Evolutionary conservation across 2,329 filamentous ascomycete species (phyloP).

Genomic region (Amesomyces nigricolor): DNA sequence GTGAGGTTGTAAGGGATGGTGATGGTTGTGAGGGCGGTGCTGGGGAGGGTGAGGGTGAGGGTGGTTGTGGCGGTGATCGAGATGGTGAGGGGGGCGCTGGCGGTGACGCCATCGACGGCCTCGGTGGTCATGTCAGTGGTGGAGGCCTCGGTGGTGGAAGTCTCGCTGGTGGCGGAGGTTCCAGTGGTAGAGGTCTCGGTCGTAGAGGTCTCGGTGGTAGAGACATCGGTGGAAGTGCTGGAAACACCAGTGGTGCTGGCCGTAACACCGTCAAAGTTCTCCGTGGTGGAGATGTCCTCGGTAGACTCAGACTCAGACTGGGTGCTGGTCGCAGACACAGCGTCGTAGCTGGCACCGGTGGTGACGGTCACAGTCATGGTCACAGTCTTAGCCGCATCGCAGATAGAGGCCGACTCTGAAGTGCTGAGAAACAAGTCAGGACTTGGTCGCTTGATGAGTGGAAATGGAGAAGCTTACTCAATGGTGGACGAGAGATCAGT

Average conservation of each 20-base stretch:
- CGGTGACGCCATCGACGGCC: background rate
- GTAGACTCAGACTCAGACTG: background rate
- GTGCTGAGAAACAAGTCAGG: background rate
- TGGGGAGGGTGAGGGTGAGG: background rate
- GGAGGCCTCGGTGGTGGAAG: background rate
- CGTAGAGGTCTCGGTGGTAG: background rate
- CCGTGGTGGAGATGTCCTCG: background rate
- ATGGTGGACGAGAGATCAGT: background rate
- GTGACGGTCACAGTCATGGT: slow-evolving; percentile 17
- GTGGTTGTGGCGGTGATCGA: background rate
- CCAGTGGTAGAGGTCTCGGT: background rate
- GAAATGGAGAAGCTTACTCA: background rate
- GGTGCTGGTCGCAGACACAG: background rate
- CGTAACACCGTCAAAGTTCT: background rate
- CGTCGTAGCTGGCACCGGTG: slow-evolving; percentile 1
- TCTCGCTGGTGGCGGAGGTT: background rate
- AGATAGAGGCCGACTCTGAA: background rate
- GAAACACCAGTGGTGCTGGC: background rate
- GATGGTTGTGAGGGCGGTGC: background rate
- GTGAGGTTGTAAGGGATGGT: background rate
- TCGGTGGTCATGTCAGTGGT: background rate
- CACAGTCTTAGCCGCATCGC: slow-evolving; percentile 4
- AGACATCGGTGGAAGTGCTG: no score
- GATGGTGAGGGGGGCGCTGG: background rate
- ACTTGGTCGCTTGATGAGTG: background rate